phyloP scores from a whole-genome alignment of 768 basidiomycete species.

The Pleurotus pulmonarius region DNA sequence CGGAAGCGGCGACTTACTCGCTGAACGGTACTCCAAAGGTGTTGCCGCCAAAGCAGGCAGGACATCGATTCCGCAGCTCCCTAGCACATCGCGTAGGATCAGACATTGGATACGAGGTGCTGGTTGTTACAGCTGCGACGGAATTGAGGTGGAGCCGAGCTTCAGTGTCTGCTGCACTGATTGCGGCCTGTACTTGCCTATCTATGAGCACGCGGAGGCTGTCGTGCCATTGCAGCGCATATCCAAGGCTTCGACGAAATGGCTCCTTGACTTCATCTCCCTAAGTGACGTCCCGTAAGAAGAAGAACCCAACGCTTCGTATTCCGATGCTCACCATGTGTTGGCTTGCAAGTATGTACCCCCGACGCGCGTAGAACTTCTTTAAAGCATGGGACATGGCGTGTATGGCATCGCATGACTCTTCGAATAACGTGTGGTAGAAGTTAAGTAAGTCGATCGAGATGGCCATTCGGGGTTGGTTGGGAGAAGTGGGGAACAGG shows the following conservation, averaged over 20 bases:
- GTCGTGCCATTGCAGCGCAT: constrained; percentile 22
- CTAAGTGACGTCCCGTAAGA: constrained; percentile 2
- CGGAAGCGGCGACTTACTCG: constrained; percentile 9
- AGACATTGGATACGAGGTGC: background rate
- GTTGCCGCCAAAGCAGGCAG: constrained; percentile 20
- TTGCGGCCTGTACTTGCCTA: background rate
- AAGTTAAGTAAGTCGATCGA: constrained; percentile 12
- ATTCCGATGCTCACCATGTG: background rate
- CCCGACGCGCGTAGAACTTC: constrained; percentile 9
- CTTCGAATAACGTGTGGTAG: constrained; percentile 12
- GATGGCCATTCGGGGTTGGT: constrained; percentile 12
- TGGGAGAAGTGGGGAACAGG: constrained; percentile 12
- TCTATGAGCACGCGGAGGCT: constrained; percentile 11
- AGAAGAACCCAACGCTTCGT: background rate
- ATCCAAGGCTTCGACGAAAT: constrained; percentile 16
- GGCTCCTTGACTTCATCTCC: constrained; percentile 16
- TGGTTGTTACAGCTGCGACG: background rate
- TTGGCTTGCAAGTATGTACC: background rate
- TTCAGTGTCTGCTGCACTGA: background rate
- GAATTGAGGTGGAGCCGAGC: background rate
- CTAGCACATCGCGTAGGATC: background rate
- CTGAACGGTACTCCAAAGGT: constrained; percentile 12
- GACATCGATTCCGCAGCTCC: constrained; percentile 25
- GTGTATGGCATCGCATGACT: constrained; percentile 14
- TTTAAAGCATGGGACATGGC: constrained; percentile 11